Conservation (phyloP, 306 rosid species). For the Lotus japonicus region DNA sequence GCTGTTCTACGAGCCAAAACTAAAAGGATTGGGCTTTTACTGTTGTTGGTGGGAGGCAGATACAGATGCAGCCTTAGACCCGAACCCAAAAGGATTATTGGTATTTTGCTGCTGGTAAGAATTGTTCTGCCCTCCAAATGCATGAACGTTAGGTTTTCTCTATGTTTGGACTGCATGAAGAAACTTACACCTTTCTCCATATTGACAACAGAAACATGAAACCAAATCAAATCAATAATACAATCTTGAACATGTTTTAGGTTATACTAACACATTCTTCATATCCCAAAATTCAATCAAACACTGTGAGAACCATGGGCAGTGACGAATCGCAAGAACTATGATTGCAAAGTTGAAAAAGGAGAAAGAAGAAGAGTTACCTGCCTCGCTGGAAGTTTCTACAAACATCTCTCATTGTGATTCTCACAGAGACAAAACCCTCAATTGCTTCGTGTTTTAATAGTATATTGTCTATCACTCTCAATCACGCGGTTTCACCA, state of each 20-base stretch:
- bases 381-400: slow-evolving; percentile 36
- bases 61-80: slow-evolving; percentile 31
- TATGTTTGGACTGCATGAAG: slow-evolving; percentile 50
- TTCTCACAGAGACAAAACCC: no score
- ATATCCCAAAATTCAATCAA: no score
- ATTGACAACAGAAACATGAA: slow-evolving; percentile 55
- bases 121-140: no score
- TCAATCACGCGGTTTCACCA: no score
- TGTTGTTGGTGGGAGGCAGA: slow-evolving; percentile 11
- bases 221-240: no score
- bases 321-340: no score
- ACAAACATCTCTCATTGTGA: slow-evolving; percentile 4
- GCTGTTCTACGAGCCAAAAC: slow-evolving; percentile 60
- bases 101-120: slow-evolving; percentile 28
- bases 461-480: no score
- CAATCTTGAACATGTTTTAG: no score
- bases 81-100: slow-evolving; percentile 50
- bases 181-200: slow-evolving; percentile 65
- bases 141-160: slow-evolving; percentile 40
- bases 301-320: no score
- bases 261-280: no score
- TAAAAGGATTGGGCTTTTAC: slow-evolving; percentile 60
- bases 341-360: no score
- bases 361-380: slow-evolving; percentile 16
- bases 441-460: no score